A percentile compares a stretch with the other conserved stretches of the same genome.
Evolutionary conservation across 2,329 filamentous ascomycete species (phyloP).

Genomic region (Diaporthe helianthi): DNA sequence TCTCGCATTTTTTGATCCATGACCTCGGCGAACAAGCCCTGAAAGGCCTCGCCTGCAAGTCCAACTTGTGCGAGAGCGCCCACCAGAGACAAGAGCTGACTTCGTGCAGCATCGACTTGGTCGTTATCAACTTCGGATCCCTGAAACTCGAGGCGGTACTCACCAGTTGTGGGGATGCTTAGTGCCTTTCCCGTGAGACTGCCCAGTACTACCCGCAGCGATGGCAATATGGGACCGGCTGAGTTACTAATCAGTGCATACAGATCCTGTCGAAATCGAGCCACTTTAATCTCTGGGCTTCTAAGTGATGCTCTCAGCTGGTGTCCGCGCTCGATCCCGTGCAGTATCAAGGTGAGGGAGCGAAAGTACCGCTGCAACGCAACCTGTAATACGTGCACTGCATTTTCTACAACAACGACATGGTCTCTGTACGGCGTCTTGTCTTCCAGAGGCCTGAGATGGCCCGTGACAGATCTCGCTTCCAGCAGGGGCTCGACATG

Average conservation of each 20-base stretch:
- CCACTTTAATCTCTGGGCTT: constrained; percentile 49
- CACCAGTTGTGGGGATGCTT: constrained; percentile 40
- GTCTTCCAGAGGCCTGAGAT: not conserved
- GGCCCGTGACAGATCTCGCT: constrained; percentile 45
- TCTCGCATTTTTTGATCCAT: constrained; percentile 71
- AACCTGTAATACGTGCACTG: constrained; percentile 64
- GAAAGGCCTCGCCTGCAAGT: constrained; percentile 71
- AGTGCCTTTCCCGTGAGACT: constrained; percentile 60
- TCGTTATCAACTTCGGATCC: not conserved
- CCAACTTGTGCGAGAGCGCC: constrained; percentile 69
- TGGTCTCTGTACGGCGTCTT: constrained; percentile 51
- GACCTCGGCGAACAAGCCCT: constrained; percentile 74
- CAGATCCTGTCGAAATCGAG: constrained; percentile 64
- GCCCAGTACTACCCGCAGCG: constrained; percentile 62
- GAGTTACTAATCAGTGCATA: constrained; percentile 72
- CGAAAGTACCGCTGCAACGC: constrained; percentile 65
- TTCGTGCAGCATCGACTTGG: constrained; percentile 49
- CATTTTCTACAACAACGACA: constrained; percentile 54
- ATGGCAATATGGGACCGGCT: constrained; percentile 59
- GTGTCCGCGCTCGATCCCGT: constrained; percentile 49
- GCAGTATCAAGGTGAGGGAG: constrained; percentile 59
- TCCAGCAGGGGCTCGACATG: constrained; percentile 64
- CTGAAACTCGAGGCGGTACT: not conserved
- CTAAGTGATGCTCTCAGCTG: constrained; percentile 43
- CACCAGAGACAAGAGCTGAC: constrained; percentile 62